Conservation (phyloP, 1,139 yeast genomes). For the Taphrina confusa region DNA sequence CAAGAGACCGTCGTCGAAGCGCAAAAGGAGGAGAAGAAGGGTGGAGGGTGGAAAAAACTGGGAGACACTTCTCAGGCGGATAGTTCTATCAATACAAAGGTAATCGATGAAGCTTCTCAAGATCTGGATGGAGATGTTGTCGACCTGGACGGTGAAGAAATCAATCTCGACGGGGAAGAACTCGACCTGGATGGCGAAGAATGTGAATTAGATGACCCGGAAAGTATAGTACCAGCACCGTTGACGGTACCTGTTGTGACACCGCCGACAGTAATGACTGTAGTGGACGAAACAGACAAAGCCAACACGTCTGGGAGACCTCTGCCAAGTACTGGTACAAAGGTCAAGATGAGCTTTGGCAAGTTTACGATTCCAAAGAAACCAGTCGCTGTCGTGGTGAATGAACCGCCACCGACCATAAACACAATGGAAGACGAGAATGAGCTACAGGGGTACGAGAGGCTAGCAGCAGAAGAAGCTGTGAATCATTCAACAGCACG, state of each 20-base stretch:
- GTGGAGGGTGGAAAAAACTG: conserved; percentile 26
- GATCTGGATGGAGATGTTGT: not conserved
- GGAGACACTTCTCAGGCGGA: too few species aligned
- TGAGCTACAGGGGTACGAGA: not conserved
- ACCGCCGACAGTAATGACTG: not conserved
- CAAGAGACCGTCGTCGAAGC: not conserved
- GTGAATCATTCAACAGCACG: too few species aligned
- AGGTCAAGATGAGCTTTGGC: conserved; percentile 12
- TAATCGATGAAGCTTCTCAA: not conserved
- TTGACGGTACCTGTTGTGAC: not conserved
- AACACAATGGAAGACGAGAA: not conserved
- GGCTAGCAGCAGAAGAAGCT: not conserved
- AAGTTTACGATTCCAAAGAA: not conserved
- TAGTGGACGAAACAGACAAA: not conserved
- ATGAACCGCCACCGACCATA: not conserved
- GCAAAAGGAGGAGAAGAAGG: not conserved
- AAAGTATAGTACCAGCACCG: not conserved
- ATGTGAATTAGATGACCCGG: conserved; percentile 12
- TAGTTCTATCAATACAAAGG: too few species aligned
- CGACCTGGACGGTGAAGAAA: not conserved
- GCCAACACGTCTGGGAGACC: not conserved
- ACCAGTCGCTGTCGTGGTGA: not conserved
- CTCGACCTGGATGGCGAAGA: conserved; percentile 8
- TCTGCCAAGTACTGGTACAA: conserved; percentile 38
- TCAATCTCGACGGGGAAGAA: conserved; percentile 1